Evolutionary conservation across 2,329 filamentous ascomycete species (phyloP).

Genomic region (Raffaelea arxii): DNA sequence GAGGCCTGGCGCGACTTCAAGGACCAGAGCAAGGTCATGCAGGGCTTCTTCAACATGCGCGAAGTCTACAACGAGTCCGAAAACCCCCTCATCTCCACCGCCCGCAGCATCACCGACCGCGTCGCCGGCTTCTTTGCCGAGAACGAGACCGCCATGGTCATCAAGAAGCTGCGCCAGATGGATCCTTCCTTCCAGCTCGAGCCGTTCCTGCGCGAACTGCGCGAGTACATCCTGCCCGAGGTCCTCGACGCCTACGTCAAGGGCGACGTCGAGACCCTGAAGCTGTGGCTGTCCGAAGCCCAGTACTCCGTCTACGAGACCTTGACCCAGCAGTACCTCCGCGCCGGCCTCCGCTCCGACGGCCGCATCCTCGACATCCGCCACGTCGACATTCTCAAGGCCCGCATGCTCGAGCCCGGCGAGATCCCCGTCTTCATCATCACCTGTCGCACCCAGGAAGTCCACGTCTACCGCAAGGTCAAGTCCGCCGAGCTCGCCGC

Average conservation of each 20-base stretch:
- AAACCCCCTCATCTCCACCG: constrained; percentile 88
- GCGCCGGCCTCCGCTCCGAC: constrained; percentile 86
- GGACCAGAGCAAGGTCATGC: constrained; percentile 79
- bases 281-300: constrained; percentile 90
- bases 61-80: constrained; percentile 91
- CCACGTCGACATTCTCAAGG: constrained; percentile 78
- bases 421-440: constrained; percentile 95
- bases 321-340: constrained; percentile 92
- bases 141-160: constrained; percentile 94
- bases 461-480: constrained; percentile 89
- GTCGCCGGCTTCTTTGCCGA: constrained; percentile 96
- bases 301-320: constrained; percentile 96
- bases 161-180: constrained; percentile 96
- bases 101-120: constrained; percentile 85
- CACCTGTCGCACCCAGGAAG: constrained; percentile 92
- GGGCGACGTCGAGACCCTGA: constrained; percentile 81
- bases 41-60: constrained; percentile 79
- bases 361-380: constrained; percentile 92
- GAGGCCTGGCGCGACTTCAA: constrained; percentile 97
- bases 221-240: constrained; percentile 95
- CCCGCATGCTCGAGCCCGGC: constrained; percentile 72
- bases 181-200: constrained; percentile 92
- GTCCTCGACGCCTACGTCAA: constrained; percentile 97
- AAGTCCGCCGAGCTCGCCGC: constrained; percentile 86
- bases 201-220: constrained; percentile 87